phyloP scores from a whole-genome alignment of 805 yeast genomes.

The Lachancea nothofagi region DNA sequence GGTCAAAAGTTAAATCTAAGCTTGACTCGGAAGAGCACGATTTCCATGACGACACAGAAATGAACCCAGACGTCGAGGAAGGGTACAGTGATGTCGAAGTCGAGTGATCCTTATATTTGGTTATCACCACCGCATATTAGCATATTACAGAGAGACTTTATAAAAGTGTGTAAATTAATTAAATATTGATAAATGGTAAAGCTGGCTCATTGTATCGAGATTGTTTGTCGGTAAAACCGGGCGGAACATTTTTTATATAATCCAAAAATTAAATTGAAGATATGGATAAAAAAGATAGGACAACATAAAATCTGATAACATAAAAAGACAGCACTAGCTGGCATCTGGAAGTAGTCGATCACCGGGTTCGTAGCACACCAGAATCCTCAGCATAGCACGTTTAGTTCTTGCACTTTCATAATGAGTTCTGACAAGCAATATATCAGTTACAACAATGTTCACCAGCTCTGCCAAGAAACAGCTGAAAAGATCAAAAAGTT shows the following conservation, averaged over 20 bases:
- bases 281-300: too few relatives aligned
- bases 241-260: too few relatives aligned
- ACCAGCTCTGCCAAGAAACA: constrained; percentile 60
- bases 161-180: not conserved
- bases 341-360: too few relatives aligned
- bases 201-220: too few relatives aligned
- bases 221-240: too few relatives aligned
- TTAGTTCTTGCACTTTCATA: constrained; percentile 11
- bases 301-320: too few relatives aligned
- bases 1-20: not conserved
- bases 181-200: too few relatives aligned
- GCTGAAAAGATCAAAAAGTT: constrained; percentile 61
- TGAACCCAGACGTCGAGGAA: constrained; percentile 28
- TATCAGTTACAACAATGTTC: constrained; percentile 77
- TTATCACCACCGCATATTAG: not conserved
- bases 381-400: too few relatives aligned
- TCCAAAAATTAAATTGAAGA: too few relatives aligned
- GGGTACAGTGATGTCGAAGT: constrained; percentile 39
- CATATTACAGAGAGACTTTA: not conserved
- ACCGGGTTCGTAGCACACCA: too few relatives aligned
- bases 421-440: constrained; percentile 48
- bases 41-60: constrained; percentile 16
- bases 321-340: too few relatives aligned
- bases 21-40: constrained; percentile 12
- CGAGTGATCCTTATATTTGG: constrained; percentile 7